phyloP scores from a whole-genome alignment of 169 alveolate genomes.

The Ichthyophthirius multifiliis region DNA sequence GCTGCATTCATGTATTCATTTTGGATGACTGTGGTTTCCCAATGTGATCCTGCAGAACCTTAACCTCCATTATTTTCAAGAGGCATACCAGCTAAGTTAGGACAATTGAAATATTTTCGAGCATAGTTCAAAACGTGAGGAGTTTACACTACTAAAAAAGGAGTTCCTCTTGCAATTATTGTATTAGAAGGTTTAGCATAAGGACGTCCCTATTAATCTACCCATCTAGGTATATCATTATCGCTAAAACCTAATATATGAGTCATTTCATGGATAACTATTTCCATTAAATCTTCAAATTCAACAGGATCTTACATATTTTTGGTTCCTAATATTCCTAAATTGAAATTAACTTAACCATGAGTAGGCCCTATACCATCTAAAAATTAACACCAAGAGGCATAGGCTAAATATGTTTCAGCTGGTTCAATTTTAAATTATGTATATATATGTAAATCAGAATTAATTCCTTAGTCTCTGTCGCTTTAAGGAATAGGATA shows the following conservation, averaged over 20 bases:
- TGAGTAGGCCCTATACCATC: not conserved
- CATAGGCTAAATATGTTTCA: not conserved
- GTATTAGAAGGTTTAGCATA: not conserved
- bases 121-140: slow-evolving; percentile 41
- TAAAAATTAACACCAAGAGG: not conserved
- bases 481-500: not conserved
- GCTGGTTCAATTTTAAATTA: not conserved
- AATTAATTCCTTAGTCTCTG: not conserved
- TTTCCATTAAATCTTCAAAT: not conserved
- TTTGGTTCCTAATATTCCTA: not conserved
- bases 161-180: not conserved
- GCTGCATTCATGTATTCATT: slow-evolving; percentile 60
- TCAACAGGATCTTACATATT: not conserved
- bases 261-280: not conserved
- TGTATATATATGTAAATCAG: not conserved
- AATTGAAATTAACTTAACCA: not conserved
- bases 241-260: slow-evolving; percentile 8
- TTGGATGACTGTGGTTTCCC: slow-evolving; percentile 45
- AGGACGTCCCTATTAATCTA: not conserved
- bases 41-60: slow-evolving; percentile 62
- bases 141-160: slow-evolving; percentile 2
- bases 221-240: not conserved
- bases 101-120: slow-evolving; percentile 41
- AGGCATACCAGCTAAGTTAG: slow-evolving; percentile 35
- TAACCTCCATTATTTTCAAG: slow-evolving; percentile 53